These are phyloP conservation scores for Cercophora sp. DNA, from an alignment of 495 filamentous ascomycete genomes.

Conservation along the genomic window DNA sequence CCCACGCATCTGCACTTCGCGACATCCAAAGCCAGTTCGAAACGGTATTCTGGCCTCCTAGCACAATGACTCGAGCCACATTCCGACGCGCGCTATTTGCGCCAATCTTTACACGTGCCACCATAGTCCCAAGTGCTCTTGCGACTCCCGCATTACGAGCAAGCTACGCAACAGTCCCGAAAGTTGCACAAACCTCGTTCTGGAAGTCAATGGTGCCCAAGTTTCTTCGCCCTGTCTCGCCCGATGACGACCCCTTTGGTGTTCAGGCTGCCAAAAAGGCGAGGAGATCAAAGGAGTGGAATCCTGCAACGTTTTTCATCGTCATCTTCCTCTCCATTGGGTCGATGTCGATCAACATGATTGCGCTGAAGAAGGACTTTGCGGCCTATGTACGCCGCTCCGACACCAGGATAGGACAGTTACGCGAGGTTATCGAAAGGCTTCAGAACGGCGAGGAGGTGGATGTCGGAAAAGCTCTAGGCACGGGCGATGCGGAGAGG, in stretches of 20 bases:
- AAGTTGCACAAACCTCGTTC: conserved; percentile 60
- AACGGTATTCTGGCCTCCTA: no score
- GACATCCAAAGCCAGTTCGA: no score
- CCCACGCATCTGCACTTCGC: no score
- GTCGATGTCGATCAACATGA: conserved; percentile 89
- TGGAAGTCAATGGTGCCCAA: conserved; percentile 67
- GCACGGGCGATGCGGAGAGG: conserved; percentile 68
- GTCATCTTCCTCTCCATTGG: conserved; percentile 87
- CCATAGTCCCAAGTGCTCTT: neutral
- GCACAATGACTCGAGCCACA: conserved; percentile 14
- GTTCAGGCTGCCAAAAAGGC: conserved; percentile 11
- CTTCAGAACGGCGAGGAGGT: conserved; percentile 84
- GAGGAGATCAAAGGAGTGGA: conserved; percentile 69
- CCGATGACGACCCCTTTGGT: conserved; percentile 5
- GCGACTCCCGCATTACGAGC: neutral
- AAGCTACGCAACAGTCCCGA: conserved; percentile 41
- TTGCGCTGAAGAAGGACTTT: conserved; percentile 72
- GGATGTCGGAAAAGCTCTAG: conserved; percentile 79
- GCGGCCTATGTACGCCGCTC: conserved; percentile 65
- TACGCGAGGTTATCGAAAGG: conserved; percentile 79
- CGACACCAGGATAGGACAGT: conserved; percentile 70
- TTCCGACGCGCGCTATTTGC: conserved; percentile 4
- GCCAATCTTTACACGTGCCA: no score
- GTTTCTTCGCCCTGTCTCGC: conserved; percentile 27
- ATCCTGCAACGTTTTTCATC: conserved; percentile 91